phyloP scores from a whole-genome alignment of 345 rosid species.

The Aurinia saxatilis region DNA sequence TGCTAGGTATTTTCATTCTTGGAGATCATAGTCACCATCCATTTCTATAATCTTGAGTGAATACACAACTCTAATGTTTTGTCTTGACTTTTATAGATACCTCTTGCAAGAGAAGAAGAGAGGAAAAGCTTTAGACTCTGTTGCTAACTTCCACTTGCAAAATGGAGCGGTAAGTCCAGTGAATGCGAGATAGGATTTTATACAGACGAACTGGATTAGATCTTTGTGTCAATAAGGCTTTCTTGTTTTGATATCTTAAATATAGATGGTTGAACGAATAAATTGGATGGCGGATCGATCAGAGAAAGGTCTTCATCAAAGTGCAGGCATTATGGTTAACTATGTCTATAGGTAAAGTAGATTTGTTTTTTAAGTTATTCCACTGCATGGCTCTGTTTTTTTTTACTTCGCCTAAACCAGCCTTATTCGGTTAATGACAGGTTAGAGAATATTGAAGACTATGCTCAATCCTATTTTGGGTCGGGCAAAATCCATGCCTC shows the following conservation, averaged over 20 bases:
- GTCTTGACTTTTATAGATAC: slow-evolving; percentile 40
- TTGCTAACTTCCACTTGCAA: slow-evolving; percentile 94
- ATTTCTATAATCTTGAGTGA: too few species aligned
- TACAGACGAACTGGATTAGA: background rate
- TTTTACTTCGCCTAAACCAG: background rate
- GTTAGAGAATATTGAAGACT: slow-evolving; percentile 68
- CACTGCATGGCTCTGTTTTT: background rate
- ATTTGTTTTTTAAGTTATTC: background rate
- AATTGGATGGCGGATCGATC: slow-evolving; percentile 94
- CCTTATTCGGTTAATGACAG: slow-evolving; percentile 26
- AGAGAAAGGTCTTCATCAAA: slow-evolving; percentile 61
- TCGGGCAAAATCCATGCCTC: slow-evolving; percentile 65
- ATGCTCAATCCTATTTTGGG: slow-evolving; percentile 71
- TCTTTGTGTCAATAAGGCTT: background rate
- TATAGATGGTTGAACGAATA: slow-evolving; percentile 84
- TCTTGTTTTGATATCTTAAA: background rate
- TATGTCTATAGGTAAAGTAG: slow-evolving; percentile 67
- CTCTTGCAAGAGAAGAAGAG: slow-evolving; percentile 90
- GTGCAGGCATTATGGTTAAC: slow-evolving; percentile 90
- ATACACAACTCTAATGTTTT: background rate
- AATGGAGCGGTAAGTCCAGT: slow-evolving; percentile 74
- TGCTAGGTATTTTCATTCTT: slow-evolving; percentile 47
- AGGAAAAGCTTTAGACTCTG: slow-evolving; percentile 94
- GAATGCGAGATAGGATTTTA: background rate
- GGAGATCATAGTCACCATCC: background rate